Evolutionary conservation across 306 rosid species (phyloP).

Genomic region (Morella rubra): DNA sequence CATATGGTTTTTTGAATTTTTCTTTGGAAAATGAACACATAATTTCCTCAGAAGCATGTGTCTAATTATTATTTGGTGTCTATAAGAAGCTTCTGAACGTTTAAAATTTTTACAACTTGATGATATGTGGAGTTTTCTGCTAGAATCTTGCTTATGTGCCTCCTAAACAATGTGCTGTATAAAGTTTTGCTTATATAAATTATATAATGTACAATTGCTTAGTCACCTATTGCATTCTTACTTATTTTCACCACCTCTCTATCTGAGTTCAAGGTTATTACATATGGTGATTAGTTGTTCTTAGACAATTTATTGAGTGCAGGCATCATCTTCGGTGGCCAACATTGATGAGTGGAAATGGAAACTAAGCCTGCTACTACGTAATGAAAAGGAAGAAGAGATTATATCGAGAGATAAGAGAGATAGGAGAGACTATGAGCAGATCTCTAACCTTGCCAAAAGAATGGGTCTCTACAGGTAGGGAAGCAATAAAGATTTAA

Average conservation of each 20-base stretch:
- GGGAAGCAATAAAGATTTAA: conserved; percentile 3
- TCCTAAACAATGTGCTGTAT: not conserved
- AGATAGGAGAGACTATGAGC: conserved; percentile 95
- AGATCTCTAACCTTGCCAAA: conserved; percentile 87
- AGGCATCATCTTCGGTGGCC: conserved; percentile 91
- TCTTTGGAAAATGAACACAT: not conserved
- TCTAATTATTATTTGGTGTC: not conserved
- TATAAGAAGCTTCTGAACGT: no score
- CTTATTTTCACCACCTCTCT: not conserved
- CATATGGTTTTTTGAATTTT: not conserved
- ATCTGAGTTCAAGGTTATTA: not conserved
- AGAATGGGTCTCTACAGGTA: conserved; percentile 90
- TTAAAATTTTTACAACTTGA: not conserved
- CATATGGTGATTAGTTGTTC: conserved; percentile 15
- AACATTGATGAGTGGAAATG: conserved; percentile 99
- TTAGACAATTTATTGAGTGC: conserved; percentile 27
- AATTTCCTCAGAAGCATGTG: no score
- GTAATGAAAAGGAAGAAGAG: conserved; percentile 86
- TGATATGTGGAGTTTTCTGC: not conserved
- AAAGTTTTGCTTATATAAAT: not conserved
- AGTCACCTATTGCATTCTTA: not conserved
- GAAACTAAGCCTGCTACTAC: conserved; percentile 86
- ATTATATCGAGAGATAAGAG: conserved; percentile 80
- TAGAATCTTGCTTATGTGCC: not conserved
- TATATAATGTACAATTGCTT: not conserved